These are phyloP conservation scores for Middelhovenomyces tepae DNA, from an alignment of 805 yeast genomes.

Conservation along the genomic window DNA sequence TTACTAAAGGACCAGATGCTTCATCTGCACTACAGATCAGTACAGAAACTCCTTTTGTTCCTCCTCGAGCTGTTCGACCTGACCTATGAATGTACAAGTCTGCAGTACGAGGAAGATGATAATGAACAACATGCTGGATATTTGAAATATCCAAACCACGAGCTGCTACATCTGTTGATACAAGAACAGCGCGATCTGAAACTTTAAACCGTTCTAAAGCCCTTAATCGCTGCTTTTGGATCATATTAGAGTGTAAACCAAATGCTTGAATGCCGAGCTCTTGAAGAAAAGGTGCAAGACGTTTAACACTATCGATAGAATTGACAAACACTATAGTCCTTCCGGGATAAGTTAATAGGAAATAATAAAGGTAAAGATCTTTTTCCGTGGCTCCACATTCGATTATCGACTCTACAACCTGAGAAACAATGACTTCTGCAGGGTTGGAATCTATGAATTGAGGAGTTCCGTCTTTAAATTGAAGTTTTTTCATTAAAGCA, in stretches of 20 bases:
- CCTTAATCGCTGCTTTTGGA: conserved; percentile 84
- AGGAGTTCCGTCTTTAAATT: conserved; percentile 62
- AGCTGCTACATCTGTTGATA: conserved; percentile 97
- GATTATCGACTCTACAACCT: conserved; percentile 74
- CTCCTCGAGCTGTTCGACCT: conserved; percentile 98
- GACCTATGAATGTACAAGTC: conserved; percentile 93
- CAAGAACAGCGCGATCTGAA: conserved; percentile 43
- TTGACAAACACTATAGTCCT: conserved; percentile 86
- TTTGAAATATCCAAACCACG: conserved; percentile 90
- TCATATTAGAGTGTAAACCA: conserved; percentile 88
- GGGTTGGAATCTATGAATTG: conserved; percentile 79
- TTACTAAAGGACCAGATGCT: conserved; percentile 77
- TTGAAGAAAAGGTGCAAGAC: conserved; percentile 67
- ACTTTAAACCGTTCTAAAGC: conserved; percentile 70
- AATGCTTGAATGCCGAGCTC: conserved; percentile 57
- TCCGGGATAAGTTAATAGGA: conserved; percentile 78
- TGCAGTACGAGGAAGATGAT: conserved; percentile 89
- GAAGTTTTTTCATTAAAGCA: conserved; percentile 58
- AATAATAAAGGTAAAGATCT: conserved; percentile 84
- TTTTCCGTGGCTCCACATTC: conserved; percentile 89
- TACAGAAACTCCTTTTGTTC: conserved; percentile 86
- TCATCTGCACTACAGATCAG: conserved; percentile 91
- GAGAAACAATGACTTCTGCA: conserved; percentile 62
- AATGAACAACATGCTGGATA: conserved; percentile 91
- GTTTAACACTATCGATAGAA: conserved; percentile 89